Evolutionary conservation across 805 yeast species (phyloP), one percentile per base, ranked within the genome.

Genomic region (Blastobotrys peoriensis): DNA sequence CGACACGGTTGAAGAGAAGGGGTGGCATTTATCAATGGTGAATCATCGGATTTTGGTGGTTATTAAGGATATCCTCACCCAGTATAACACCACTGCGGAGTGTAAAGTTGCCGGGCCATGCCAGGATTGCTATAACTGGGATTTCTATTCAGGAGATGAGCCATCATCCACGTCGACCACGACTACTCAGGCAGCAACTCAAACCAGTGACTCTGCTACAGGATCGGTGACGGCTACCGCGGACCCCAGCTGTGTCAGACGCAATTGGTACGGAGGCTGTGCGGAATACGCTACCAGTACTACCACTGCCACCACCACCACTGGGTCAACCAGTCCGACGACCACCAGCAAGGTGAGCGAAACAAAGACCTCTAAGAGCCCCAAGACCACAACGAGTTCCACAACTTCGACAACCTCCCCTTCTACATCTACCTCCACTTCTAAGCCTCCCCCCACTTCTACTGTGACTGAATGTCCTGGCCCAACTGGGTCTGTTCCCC

Each of bases 1-100:
- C 65, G 98, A 93, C 57, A 89, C 83, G 8, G 96, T 89, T 9
- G 73, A 75, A 2, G 98, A 93, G 54, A 68, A 75, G 51, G 97
- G 97, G 2, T 91, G 97, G 96, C 82, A 79, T 57, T 89, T 89
- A 13, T 87, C 83, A 55, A 66, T 93, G 63, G 70, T 85, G 50
- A 87, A 91, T 63, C 98, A 93, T 63, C 71, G 96, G 36, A 86
- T 93, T 43, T 93, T 85, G 56, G 83, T 88, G 0, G 95, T 93
- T 2, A 86, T 93, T 41, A 95, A 86, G 60, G 83, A 83, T 13
- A 75, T 93, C 5, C 68, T 93, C 10, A 60, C 71, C 56, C 73
- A 67, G 2, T 88, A 89, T 62, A 87, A 91, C 52, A 76, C 72
- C 36, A 83, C 94, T 0, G 89, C 98, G 0, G 60, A 61, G 27